phyloP scores from a whole-genome alignment of 495 filamentous ascomycete species.

The Penicillium soppii region DNA sequence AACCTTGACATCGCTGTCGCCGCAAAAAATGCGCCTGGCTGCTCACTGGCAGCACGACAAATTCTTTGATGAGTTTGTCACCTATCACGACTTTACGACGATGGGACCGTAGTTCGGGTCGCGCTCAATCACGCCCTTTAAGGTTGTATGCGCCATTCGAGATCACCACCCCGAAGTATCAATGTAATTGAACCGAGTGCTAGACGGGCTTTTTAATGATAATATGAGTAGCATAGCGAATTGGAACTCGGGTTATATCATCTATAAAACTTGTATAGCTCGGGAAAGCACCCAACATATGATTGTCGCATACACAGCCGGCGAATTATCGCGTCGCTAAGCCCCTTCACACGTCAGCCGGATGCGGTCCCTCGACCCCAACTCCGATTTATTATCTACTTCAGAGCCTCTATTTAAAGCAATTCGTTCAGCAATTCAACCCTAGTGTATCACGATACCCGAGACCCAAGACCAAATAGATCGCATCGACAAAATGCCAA shows the following conservation, averaged over 20 bases:
- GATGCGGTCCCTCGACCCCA: neutral
- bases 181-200: neutral
- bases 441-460: too few relatives aligned
- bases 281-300: neutral
- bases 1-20: neutral
- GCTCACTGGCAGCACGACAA: neutral
- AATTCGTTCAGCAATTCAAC: too few relatives aligned
- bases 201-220: constrained; percentile 1
- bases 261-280: neutral
- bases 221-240: constrained; percentile 8
- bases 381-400: neutral
- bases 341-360: constrained; percentile 4
- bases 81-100: too few relatives aligned
- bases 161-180: neutral
- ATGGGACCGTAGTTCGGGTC: too few relatives aligned
- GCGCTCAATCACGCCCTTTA: neutral
- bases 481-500: too few relatives aligned
- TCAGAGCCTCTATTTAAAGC: too few relatives aligned
- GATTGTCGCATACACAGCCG: neutral
- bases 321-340: constrained; percentile 5
- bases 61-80: too few relatives aligned
- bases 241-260: neutral
- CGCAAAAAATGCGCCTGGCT: neutral
- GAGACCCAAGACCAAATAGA: neutral
- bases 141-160: too few relatives aligned